Evolutionary conservation across 345 rosid genomes (phyloP).

Genomic region (Salix brachista): DNA sequence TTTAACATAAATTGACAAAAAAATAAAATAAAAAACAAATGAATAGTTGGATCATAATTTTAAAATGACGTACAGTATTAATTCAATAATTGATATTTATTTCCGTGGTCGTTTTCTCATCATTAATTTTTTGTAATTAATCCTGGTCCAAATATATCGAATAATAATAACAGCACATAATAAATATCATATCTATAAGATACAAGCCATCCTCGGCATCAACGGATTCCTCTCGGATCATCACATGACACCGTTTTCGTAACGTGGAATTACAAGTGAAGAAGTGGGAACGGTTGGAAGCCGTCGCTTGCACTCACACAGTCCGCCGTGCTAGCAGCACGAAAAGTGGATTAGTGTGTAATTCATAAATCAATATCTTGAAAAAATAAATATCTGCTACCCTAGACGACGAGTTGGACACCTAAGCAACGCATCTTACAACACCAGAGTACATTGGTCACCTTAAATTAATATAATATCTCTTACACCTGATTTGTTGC

Average conservation of each 20-base stretch:
- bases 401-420: slow-evolving; percentile 12
- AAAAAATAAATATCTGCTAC: background rate
- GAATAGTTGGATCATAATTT: no score
- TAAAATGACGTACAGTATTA: no score
- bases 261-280: no score
- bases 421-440: background rate
- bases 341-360: background rate
- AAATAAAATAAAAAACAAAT: no score
- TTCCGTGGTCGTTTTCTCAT: no score
- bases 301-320: background rate
- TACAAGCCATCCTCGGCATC: background rate
- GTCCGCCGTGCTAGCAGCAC: background rate
- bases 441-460: background rate
- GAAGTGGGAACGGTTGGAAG: background rate
- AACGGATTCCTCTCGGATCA: no score
- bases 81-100: no score
- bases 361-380: background rate
- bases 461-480: background rate
- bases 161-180: no score
- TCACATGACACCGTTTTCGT: no score
- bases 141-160: no score
- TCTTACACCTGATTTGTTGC: background rate
- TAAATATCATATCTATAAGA: background rate
- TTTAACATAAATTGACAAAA: no score
- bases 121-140: no score